Evolutionary conservation across 2,329 filamentous ascomycete genomes (phyloP), one percentile per base, ranked within the genome.

Genomic region (Fusarium devonianum): DNA sequence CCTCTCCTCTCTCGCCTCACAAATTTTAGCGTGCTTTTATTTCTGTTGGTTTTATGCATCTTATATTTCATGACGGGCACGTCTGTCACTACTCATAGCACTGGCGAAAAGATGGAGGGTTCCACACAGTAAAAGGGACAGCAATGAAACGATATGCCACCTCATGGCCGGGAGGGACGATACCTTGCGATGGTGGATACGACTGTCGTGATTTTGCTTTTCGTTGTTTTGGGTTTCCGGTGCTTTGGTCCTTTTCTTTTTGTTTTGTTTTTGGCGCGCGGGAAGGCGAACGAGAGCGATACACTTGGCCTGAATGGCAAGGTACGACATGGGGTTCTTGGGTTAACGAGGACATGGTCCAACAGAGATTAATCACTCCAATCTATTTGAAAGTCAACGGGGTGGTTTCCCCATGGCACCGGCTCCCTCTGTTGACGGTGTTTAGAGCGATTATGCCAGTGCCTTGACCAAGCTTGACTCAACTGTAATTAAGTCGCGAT

Each of bases 31-130:
- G 59, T 53, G 61, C 52, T 42, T 57, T 65, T 54, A 49, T 56
- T 64, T 42, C 46, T 49, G 41, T 49, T 54, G 26, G 43, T 35
- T 48, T 35, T 48, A 48, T 58, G 32, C 8, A 30, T 40, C 40
- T 49, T 48, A 42, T 49, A 36, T 29, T 47, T 36, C 22, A 50
- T 44, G 57, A 38, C 57, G 52, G 50, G 50, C 60, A 55, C 49
- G 53, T 62, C 53, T 62, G 41, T 62, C 49, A 4, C 40, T 47
- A 60, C 44, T 60, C 56, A 65, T 63, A 48, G 60, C 56, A 65
- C 39, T 50, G 58, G 63, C 63, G 63, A 61, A 65, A 51, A 39
- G 56, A 56, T 42, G 44, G 56, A 49, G 41, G 25, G 32, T 32
- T 55, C 54, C 32, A 53, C 28, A 34, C 40, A 51, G 39, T 53